These are phyloP conservation scores for Xylaria hypoxylon DNA, from an alignment of 2,329 filamentous ascomycete species.

Conservation along the genomic window DNA sequence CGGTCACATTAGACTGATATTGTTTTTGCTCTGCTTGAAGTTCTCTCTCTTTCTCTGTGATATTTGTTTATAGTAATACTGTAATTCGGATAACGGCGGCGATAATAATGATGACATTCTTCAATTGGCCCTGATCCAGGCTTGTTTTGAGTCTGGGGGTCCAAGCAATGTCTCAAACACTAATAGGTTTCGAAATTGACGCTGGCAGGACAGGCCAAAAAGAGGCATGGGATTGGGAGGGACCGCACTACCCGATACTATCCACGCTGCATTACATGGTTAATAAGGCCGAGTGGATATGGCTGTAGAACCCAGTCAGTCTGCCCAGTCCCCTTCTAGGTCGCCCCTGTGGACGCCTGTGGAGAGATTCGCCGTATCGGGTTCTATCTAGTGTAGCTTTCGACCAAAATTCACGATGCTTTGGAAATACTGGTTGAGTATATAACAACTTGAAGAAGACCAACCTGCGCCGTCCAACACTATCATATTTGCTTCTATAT, in stretches of 20 bases:
- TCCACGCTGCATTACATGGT: background rate
- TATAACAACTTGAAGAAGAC: constrained; percentile 5
- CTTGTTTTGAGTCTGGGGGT: constrained; percentile 32
- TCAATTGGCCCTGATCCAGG: constrained; percentile 6
- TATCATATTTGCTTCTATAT: background rate
- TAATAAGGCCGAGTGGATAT: background rate
- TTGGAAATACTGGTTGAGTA: constrained; percentile 5
- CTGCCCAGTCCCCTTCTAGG: background rate
- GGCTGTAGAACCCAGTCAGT: background rate
- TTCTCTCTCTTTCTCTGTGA: background rate
- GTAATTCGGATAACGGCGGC: background rate
- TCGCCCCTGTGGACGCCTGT: too few species aligned
- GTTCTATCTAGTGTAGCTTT: background rate
- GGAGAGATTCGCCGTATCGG: background rate
- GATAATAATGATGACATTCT: constrained; percentile 8
- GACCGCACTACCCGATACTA: constrained; percentile 31
- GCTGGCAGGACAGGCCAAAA: constrained; percentile 5
- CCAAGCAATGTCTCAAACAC: constrained; percentile 43
- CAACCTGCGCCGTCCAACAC: background rate
- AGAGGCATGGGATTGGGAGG: too few species aligned
- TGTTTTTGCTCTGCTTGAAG: background rate
- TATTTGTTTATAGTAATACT: background rate
- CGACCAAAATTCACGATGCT: background rate
- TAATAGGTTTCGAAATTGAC: constrained; percentile 45
- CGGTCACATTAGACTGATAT: constrained; percentile 5